phyloP scores from a whole-genome alignment of 164 flowering plant species.

The Litsea cubeba region DNA sequence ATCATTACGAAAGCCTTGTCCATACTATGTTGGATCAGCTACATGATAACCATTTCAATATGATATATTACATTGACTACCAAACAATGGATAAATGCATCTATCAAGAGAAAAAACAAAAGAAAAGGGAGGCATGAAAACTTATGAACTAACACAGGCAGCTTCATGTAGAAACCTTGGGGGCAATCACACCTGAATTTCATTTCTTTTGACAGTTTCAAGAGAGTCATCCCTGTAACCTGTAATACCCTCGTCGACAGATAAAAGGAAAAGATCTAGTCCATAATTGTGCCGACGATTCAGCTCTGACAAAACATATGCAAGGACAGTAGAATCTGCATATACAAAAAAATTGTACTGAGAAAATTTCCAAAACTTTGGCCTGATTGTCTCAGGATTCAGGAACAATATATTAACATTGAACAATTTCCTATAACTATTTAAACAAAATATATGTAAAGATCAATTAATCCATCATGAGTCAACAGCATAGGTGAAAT shows the following conservation, averaged over 20 bases:
- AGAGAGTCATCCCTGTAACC: conserved; percentile 98
- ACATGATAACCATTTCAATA: no score
- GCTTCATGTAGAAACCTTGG: not conserved
- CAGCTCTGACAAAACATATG: conserved; percentile 80
- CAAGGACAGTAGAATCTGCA: conserved; percentile 97
- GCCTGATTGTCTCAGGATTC: not conserved
- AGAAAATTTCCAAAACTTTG: not conserved
- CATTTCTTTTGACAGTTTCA: conserved; percentile 96
- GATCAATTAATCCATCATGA: no score
- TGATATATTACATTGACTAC: no score
- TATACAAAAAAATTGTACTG: not conserved
- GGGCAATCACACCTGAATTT: conserved; percentile 57
- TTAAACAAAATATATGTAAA: no score
- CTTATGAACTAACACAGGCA: not conserved
- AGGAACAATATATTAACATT: no score
- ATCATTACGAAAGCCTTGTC: no score
- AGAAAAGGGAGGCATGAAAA: no score
- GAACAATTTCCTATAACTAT: no score
- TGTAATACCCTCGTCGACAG: conserved; percentile 96
- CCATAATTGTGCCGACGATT: conserved; percentile 85
- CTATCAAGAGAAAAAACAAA: no score
- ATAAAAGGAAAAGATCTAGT: conserved; percentile 81
- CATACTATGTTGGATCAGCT: no score
- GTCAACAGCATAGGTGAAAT: no score
- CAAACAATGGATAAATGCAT: no score